Conservation (phyloP, 495 filamentous ascomycete genomes). For the Penicillium angulare region DNA sequence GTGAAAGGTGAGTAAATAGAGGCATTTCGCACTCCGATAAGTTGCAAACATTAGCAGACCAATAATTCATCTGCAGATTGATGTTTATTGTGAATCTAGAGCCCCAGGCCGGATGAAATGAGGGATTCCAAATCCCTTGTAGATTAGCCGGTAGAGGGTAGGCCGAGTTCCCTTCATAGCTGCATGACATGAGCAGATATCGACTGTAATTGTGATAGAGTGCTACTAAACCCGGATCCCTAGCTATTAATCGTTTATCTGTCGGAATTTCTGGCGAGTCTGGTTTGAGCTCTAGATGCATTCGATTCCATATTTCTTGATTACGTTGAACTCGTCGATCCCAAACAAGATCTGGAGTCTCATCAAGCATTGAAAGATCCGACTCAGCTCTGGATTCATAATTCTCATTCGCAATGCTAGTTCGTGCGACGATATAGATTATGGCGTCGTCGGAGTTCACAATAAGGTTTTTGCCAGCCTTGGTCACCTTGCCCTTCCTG, state of each 20-base stretch:
- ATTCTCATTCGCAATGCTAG: constrained; percentile 9
- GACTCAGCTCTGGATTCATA: neutral
- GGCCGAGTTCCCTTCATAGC: constrained; percentile 31
- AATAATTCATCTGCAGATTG: constrained; percentile 64
- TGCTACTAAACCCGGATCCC: constrained; percentile 38
- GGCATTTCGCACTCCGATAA: constrained; percentile 31
- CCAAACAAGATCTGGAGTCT: constrained; percentile 18
- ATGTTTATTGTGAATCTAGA: constrained; percentile 58
- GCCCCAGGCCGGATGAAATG: constrained; percentile 50
- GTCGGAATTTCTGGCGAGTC: constrained; percentile 26
- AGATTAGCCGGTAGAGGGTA: constrained; percentile 51
- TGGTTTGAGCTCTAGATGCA: constrained; percentile 28
- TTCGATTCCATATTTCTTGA: constrained; percentile 28
- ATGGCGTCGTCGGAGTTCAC: constrained; percentile 27
- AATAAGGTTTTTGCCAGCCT: constrained; percentile 31
- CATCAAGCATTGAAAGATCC: neutral
- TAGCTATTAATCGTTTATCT: constrained; percentile 23
- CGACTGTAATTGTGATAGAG: constrained; percentile 49
- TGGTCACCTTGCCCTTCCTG: constrained; percentile 20
- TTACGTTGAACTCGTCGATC: constrained; percentile 33
- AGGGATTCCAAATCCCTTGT: constrained; percentile 58
- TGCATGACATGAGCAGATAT: constrained; percentile 47
- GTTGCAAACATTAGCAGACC: constrained; percentile 48
- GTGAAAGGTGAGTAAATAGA: constrained; percentile 43
- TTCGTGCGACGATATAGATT: constrained; percentile 36